Evolutionary conservation across 1,284 basidiomycete species (phyloP).

Genomic region (Phellopilus nigrolimitatus): DNA sequence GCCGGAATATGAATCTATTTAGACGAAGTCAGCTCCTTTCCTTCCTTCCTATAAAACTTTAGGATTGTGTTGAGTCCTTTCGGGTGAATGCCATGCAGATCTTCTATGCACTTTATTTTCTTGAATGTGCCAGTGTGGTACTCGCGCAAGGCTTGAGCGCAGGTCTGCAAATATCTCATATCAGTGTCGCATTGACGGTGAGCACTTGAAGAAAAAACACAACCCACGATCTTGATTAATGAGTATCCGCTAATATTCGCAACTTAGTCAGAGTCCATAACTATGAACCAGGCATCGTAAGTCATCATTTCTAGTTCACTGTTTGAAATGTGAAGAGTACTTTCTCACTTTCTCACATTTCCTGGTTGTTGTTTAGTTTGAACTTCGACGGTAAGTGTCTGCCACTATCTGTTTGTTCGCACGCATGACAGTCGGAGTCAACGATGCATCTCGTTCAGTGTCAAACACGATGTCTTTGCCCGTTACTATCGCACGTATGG

Average conservation of each 20-base stretch:
- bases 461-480: constrained; percentile 6
- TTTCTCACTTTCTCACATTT: not conserved
- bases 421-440: not conserved
- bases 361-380: constrained; percentile 1
- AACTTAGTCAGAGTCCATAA: not conserved
- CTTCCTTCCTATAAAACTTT: too few species aligned
- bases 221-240: not conserved
- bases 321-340: too few species aligned
- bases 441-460: constrained; percentile 1
- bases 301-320: too few species aligned
- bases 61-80: not conserved
- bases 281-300: constrained; percentile 11
- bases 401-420: too few species aligned
- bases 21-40: too few species aligned
- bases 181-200: constrained; percentile 9
- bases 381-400: constrained; percentile 11
- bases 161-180: not conserved
- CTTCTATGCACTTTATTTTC: not conserved
- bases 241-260: not conserved
- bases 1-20: too few species aligned
- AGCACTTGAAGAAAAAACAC: not conserved
- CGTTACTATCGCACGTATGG: constrained; percentile 11
- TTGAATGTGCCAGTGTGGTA: not conserved
- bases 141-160: constrained; percentile 1
- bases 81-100: not conserved